Evolutionary conservation across 139 green algal genomes (phyloP).

Genomic region (Mychonastes homosphaera): DNA sequence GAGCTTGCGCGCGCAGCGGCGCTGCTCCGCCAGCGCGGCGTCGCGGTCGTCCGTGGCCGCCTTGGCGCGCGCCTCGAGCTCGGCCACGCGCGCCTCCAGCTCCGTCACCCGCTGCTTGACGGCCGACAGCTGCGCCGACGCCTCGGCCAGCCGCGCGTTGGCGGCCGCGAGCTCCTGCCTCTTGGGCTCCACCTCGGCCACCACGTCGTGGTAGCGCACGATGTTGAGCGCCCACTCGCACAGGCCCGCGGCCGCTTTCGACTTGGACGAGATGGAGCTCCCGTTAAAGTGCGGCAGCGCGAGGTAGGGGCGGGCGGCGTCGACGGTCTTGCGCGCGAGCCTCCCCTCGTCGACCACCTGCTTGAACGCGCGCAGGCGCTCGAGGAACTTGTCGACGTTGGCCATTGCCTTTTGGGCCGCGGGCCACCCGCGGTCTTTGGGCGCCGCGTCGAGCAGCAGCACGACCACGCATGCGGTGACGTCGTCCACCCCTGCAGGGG

Average conservation of each 20-base stretch:
- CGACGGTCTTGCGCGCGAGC: constrained; percentile 62
- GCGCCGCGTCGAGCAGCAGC: constrained; percentile 76
- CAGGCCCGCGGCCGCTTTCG: constrained; percentile 69
- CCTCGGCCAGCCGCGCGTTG: constrained; percentile 69
- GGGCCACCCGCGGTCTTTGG: constrained; percentile 77
- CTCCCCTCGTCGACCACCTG: constrained; percentile 69
- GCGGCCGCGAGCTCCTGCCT: constrained; percentile 67
- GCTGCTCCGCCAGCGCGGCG: constrained; percentile 56
- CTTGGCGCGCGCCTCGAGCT: constrained; percentile 68
- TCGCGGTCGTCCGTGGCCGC: constrained; percentile 71
- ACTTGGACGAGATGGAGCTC: constrained; percentile 78
- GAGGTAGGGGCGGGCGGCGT: constrained; percentile 63
- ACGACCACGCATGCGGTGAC: constrained; percentile 78
- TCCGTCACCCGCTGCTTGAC: constrained; percentile 55
- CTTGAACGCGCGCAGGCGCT: constrained; percentile 79
- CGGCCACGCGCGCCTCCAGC: constrained; percentile 62
- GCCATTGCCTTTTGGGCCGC: constrained; percentile 78
- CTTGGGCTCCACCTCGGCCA: constrained; percentile 74
- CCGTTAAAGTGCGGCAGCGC: constrained; percentile 75
- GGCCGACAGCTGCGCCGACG: constrained; percentile 44
- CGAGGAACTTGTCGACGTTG: constrained; percentile 82
- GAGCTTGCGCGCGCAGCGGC: constrained; percentile 70
- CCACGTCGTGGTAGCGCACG: constrained; percentile 81
- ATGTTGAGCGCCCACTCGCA: constrained; percentile 88
- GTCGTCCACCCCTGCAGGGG: constrained; percentile 75